A percentile compares a stretch with the other conserved stretches of the same genome.
Conservation (phyloP, 225 moss, liverwort and hornwort species). For the Takakia lepidozioides region DNA sequence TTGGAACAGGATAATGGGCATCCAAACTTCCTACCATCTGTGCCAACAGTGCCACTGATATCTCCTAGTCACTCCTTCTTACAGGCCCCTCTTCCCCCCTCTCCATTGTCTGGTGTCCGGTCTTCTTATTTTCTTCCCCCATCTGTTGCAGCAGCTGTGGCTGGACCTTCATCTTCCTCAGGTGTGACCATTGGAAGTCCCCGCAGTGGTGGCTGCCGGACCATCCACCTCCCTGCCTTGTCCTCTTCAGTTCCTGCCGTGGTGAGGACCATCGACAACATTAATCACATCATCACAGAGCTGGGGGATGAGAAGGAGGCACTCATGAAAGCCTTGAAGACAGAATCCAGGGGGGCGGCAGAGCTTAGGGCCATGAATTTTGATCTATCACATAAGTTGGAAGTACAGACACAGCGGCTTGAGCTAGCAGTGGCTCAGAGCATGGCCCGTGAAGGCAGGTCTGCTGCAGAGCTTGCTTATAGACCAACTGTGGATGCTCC, state of each 20-base stretch:
- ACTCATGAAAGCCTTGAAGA: conserved; percentile 72
- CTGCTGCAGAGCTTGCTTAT: conserved; percentile 16
- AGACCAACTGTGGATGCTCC: conserved; percentile 44
- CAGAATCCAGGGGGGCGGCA: conserved; percentile 79
- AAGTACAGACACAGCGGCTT: conserved; percentile 85
- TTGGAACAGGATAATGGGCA: conserved; percentile 12
- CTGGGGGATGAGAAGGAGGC: conserved; percentile 80
- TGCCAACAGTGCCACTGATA: conserved; percentile 13
- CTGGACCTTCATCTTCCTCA: conserved; percentile 14
- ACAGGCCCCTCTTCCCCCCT: conserved; percentile 13
- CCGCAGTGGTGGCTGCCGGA: conserved; percentile 31
- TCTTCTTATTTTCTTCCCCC: too few species aligned
- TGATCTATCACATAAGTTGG: conserved; percentile 86
- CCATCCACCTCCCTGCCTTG: conserved; percentile 34
- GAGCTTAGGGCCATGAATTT: conserved; percentile 71
- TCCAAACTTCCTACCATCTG: not conserved
- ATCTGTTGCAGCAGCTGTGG: not conserved
- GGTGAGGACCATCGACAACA: conserved; percentile 60
- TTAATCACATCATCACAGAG: conserved; percentile 54
- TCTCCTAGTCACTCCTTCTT: conserved; percentile 19
- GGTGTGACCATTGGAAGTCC: conserved; percentile 4
- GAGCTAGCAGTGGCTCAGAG: conserved; percentile 89
- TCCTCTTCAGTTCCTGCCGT: conserved; percentile 50
- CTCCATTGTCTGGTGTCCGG: conserved; percentile 6
- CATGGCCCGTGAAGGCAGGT: conserved; percentile 64